Percentiles rank a stretch among this genome's conserved stretches.
These are phyloP conservation scores for Hydrangea macrophylla DNA, from an alignment of 148 eudicot species.

Conservation along the genomic window DNA sequence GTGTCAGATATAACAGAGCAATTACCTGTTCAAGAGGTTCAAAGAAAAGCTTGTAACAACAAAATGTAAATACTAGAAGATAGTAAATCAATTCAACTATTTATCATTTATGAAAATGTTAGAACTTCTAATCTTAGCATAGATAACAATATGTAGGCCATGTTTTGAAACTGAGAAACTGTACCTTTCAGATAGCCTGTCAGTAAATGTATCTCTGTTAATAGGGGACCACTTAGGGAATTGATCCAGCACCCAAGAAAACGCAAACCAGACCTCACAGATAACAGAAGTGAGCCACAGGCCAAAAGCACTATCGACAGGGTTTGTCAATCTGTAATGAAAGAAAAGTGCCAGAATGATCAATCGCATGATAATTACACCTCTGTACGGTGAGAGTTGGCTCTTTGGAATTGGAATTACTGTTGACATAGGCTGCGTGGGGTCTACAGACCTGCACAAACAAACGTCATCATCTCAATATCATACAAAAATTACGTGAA, in stretches of 20 bases:
- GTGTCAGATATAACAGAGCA: neutral
- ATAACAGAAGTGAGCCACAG: conserved; percentile 98
- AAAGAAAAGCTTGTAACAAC: neutral
- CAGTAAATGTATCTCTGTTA: conserved; percentile 69
- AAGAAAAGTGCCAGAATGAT: conserved; percentile 79
- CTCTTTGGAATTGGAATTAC: conserved; percentile 67
- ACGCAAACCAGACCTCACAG: conserved; percentile 98
- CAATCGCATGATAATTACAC: conserved; percentile 75
- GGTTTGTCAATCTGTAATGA: conserved; percentile 89
- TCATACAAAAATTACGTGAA: neutral
- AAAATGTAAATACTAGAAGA: neutral
- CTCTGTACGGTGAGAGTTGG: conserved; percentile 74
- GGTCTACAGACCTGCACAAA: conserved; percentile 49
- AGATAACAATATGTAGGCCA: too few relatives aligned
- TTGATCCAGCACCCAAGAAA: conserved; percentile 98
- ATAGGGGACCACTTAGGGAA: conserved; percentile 96
- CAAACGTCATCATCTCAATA: conserved; percentile 12
- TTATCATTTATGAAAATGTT: neutral
- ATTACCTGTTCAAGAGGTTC: neutral
- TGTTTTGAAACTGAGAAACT: neutral
- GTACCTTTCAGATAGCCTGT: conserved; percentile 79
- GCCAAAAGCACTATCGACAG: conserved; percentile 87
- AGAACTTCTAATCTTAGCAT: neutral
- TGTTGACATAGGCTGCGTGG: conserved; percentile 65
- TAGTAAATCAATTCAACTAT: neutral